These are phyloP conservation scores for Saturnispora besseyi DNA, from an alignment of 805 yeast genomes.

Conservation along the genomic window DNA sequence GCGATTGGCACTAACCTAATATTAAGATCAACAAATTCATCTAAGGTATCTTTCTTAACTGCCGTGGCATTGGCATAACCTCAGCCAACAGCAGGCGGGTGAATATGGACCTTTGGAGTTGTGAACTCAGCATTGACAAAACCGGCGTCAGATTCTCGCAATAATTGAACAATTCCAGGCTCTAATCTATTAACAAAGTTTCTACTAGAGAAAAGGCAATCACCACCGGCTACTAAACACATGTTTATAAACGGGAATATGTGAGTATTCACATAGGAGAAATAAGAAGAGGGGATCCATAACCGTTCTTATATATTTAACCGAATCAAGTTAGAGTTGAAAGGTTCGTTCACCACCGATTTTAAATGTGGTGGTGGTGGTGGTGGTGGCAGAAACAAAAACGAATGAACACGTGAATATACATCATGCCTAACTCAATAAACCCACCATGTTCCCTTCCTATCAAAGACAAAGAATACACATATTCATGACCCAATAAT, in stretches of 20 bases:
- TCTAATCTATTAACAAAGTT: constrained; percentile 22
- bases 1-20: constrained; percentile 21
- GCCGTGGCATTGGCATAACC: constrained; percentile 21
- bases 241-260: neutral
- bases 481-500: too few relatives aligned
- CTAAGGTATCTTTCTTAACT: constrained; percentile 19
- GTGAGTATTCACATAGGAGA: too few relatives aligned
- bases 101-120: constrained; percentile 21
- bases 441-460: too few relatives aligned
- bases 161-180: constrained; percentile 18
- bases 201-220: constrained; percentile 22
- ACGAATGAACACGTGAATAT: too few relatives aligned
- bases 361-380: too few relatives aligned
- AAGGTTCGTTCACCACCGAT: too few relatives aligned
- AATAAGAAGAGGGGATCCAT: too few relatives aligned
- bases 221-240: constrained; percentile 24
- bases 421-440: too few relatives aligned
- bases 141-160: constrained; percentile 19
- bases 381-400: too few relatives aligned
- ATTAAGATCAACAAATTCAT: constrained; percentile 21
- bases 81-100: constrained; percentile 23
- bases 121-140: constrained; percentile 25
- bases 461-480: too few relatives aligned
- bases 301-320: too few relatives aligned
- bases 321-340: too few relatives aligned